Base-by-base conservation (phyloP, 345 rosid genomes). In the Geranium brycei region DNA sequence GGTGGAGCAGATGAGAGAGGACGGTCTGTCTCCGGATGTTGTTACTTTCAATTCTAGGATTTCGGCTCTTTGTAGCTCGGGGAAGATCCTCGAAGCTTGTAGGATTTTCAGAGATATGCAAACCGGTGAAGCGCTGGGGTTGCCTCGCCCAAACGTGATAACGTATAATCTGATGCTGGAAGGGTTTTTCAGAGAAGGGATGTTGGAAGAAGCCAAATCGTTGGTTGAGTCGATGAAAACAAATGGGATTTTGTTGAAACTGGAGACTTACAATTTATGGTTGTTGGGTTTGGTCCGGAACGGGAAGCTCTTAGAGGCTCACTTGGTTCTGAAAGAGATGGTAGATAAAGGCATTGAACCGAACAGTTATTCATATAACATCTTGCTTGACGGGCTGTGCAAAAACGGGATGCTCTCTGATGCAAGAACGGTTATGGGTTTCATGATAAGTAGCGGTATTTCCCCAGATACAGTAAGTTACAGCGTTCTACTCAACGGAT, bases 51-150 rank as follows among this genome's bases (percentile, higher is more conserved):
- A 88, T 68, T 78, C 92, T 51, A 81, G 92, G 83, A 86, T 93
- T 70, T 88, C 96, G 0, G 95, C 87, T 69, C 96, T 93, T 68
- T 86, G 91, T 66, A 69, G 71, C 38, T 69, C 77, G 13, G 88
- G 99, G 61, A 86, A 88, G 64, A 76, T 86, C 73, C 76, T 86
- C 1, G 96, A 93, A 35, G 99, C 97, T 40, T 88, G 91, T 64
- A 81, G 92, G 66, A 90, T 93, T 73, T 93, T 90, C 72, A 82
- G 96, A 51, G 99, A 93, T 68, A 90, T 93, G 97, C 87, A 85
- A 69, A 59, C 80, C 16, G 99, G 86, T 75, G 81, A 79, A 66
- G 82, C 74, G 57, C 63, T 85, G 67, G 97, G 99, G 74, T 75
- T 93, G 71, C 97, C 99, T 63, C 83, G 69, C 68, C 99, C 97